These are phyloP conservation scores for Russula foetens DNA, from an alignment of 768 basidiomycete species.

Conservation along the genomic window DNA sequence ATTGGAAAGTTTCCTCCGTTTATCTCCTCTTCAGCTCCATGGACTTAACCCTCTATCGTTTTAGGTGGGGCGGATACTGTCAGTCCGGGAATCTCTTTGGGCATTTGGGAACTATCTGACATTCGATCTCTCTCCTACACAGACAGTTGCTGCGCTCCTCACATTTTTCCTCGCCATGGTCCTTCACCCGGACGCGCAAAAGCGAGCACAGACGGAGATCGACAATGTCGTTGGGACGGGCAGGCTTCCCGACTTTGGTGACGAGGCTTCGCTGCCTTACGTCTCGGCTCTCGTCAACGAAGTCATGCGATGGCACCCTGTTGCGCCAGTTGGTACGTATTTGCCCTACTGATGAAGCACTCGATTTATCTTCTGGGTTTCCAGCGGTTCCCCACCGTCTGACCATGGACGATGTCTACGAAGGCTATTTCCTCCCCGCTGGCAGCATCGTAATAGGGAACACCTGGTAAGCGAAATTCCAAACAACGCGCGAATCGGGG, in stretches of 20 bases:
- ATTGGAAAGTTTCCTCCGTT: constrained; percentile 3
- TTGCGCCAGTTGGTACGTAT: constrained; percentile 17
- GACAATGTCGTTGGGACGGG: constrained; percentile 23
- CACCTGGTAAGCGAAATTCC: constrained; percentile 9
- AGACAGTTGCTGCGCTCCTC: constrained; percentile 23
- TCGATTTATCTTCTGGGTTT: not conserved
- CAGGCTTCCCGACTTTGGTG: constrained; percentile 24
- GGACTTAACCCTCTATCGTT: not conserved
- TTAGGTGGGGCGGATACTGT: constrained; percentile 18
- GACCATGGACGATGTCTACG: constrained; percentile 21
- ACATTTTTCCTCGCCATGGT: constrained; percentile 29
- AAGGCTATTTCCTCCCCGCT: constrained; percentile 26
- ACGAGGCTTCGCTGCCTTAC: constrained; percentile 22
- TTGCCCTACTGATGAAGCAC: not conserved
- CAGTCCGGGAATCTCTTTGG: not conserved
- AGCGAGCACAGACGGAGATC: constrained; percentile 24
- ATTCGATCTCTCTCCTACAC: not conserved
- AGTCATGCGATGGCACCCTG: constrained; percentile 22
- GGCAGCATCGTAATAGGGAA: constrained; percentile 25
- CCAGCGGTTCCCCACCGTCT: constrained; percentile 23
- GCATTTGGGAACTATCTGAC: not conserved
- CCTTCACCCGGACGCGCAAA: constrained; percentile 23
- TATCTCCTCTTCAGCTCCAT: not conserved
- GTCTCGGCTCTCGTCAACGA: constrained; percentile 24
- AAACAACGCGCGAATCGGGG: not conserved